Conservation (phyloP, 805 yeast species). For the Maudiozyma pseudohumilis region DNA sequence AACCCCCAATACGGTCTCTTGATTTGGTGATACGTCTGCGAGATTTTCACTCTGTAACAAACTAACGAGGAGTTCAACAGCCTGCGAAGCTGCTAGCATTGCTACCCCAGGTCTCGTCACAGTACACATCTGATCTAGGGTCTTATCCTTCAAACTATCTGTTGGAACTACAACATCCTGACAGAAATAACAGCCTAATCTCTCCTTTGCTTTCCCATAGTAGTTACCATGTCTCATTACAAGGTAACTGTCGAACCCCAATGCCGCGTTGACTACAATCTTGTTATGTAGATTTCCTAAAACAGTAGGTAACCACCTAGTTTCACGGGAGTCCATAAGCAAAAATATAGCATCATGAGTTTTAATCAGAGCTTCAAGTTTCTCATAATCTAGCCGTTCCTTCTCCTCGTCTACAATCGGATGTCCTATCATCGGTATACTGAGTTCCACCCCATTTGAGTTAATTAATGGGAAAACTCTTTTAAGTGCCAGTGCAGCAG, state of each 20-base stretch:
- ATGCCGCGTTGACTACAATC: constrained; percentile 79
- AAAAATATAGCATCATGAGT: constrained; percentile 70
- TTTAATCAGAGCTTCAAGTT: constrained; percentile 43
- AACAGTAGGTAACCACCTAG: constrained; percentile 95
- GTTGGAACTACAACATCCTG: constrained; percentile 92
- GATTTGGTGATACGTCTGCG: constrained; percentile 26
- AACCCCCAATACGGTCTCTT: constrained; percentile 46
- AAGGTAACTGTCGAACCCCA: constrained; percentile 87
- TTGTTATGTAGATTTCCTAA: constrained; percentile 59
- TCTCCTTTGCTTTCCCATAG: constrained; percentile 19
- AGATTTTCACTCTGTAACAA: constrained; percentile 52
- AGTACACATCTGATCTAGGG: constrained; percentile 97
- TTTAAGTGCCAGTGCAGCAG: constrained; percentile 66
- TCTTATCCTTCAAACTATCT: constrained; percentile 77
- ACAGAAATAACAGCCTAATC: constrained; percentile 90
- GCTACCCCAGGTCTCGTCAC: constrained; percentile 97
- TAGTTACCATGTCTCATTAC: constrained; percentile 86
- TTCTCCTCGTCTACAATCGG: constrained; percentile 49
- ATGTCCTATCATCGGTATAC: constrained; percentile 96
- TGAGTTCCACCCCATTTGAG: constrained; percentile 52
- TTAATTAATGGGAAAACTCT: constrained; percentile 72
- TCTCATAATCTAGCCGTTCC: constrained; percentile 43
- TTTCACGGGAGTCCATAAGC: constrained; percentile 88
- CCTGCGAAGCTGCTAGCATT: constrained; percentile 71
- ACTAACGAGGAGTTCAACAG: constrained; percentile 74